These are phyloP conservation scores for Calycina herbarum DNA, from an alignment of 2,329 filamentous ascomycete species.

Conservation along the genomic window DNA sequence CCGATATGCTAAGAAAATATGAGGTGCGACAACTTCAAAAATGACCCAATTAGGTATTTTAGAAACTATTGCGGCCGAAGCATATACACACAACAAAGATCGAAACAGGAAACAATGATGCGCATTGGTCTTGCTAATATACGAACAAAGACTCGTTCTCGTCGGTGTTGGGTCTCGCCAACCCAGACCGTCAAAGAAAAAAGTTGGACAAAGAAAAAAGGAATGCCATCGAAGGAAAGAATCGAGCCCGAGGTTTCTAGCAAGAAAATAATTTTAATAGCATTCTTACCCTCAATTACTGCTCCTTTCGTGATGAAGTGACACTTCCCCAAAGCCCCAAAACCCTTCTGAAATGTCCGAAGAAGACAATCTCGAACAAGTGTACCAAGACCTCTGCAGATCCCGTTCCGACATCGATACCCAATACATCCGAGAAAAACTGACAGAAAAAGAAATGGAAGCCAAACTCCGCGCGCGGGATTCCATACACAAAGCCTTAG, in stretches of 20 bases:
- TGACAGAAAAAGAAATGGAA: conserved; percentile 8
- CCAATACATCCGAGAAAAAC: neutral
- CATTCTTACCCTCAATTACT: neutral
- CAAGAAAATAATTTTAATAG: neutral
- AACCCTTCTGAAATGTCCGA: neutral
- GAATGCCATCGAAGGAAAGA: neutral
- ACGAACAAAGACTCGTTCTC: conserved; percentile 7
- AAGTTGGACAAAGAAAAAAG: neutral
- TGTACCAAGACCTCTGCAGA: conserved; percentile 9
- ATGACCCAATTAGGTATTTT: neutral
- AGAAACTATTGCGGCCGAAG: neutral
- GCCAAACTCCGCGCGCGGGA: neutral
- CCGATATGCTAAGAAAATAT: neutral
- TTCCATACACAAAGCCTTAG: neutral
- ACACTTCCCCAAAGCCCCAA: neutral
- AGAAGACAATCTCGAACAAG: conserved; percentile 10
- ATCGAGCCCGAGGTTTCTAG: conserved; percentile 2
- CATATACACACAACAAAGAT: neutral
- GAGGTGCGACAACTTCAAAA: neutral
- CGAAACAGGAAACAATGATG: neutral
- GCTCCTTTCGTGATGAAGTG: neutral
- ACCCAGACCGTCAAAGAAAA: neutral
- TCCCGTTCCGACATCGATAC: conserved; percentile 4
- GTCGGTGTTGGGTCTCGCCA: neutral
- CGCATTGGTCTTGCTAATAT: neutral